Percentiles rank a stretch among this genome's conserved stretches.
Conservation (phyloP, 2,329 filamentous ascomycete genomes). For the Xylaria polymorpha region DNA sequence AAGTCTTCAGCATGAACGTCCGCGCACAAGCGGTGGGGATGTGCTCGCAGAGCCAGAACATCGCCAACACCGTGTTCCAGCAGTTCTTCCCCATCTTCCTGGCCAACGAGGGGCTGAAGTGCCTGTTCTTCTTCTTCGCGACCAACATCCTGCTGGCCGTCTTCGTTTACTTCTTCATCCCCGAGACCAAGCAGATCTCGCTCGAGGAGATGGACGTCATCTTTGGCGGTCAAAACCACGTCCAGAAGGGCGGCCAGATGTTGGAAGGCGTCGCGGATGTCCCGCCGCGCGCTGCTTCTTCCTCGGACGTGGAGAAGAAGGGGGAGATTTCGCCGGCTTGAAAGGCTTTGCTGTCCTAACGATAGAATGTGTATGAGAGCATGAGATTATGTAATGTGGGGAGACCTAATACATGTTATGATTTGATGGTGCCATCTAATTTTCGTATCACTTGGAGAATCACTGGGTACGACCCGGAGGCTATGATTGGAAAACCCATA, state of each 20-base stretch:
- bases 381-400: constrained; percentile 15
- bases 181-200: constrained; percentile 62
- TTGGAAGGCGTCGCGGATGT: constrained; percentile 43
- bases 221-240: constrained; percentile 68
- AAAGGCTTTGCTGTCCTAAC: neutral
- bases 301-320: constrained; percentile 34
- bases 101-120: constrained; percentile 62
- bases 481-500: neutral
- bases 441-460: neutral
- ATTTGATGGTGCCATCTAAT: neutral
- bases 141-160: constrained; percentile 61
- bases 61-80: constrained; percentile 74
- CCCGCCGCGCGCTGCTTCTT: neutral
- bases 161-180: constrained; percentile 64
- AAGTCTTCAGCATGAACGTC: constrained; percentile 78
- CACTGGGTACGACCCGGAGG: neutral
- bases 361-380: neutral
- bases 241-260: constrained; percentile 64
- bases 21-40: constrained; percentile 77
- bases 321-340: constrained; percentile 16
- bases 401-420: constrained; percentile 9
- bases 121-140: constrained; percentile 56
- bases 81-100: constrained; percentile 78
- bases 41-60: constrained; percentile 70
- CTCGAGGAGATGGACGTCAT: constrained; percentile 68